These are phyloP conservation scores for Microdochium paspali DNA, from an alignment of 2,329 filamentous ascomycete genomes.

Conservation along the genomic window DNA sequence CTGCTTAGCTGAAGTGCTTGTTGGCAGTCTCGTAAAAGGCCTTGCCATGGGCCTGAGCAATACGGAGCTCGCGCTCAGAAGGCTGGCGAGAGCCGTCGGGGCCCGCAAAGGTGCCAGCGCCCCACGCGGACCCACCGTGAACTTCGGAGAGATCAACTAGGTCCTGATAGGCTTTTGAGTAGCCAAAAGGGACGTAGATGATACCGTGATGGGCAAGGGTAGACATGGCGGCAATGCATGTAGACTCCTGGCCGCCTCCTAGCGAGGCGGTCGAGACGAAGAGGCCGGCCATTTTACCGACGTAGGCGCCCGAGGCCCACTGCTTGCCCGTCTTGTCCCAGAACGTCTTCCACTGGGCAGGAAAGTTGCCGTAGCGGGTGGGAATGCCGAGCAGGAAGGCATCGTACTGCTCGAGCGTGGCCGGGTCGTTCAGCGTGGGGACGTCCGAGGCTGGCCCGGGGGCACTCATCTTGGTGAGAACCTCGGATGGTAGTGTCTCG, in stretches of 20 bases:
- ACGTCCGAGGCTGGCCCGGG: constrained; percentile 63
- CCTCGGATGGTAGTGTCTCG: constrained; percentile 79
- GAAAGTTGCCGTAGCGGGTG: constrained; percentile 95
- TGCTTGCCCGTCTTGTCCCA: constrained; percentile 86
- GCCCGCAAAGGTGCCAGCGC: constrained; percentile 79
- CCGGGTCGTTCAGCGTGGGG: constrained; percentile 49
- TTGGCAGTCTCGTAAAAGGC: constrained; percentile 68
- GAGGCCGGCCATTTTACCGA: constrained; percentile 82
- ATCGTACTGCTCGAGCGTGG: constrained; percentile 65
- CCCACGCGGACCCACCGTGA: constrained; percentile 84
- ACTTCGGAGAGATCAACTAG: constrained; percentile 68
- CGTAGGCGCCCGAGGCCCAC: constrained; percentile 69
- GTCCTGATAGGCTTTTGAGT: constrained; percentile 66
- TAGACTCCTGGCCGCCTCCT: constrained; percentile 91
- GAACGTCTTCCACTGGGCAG: constrained; percentile 87
- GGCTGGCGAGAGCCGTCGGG: constrained; percentile 81
- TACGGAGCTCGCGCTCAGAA: constrained; percentile 59
- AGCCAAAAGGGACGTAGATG: constrained; percentile 92
- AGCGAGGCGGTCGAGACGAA: constrained; percentile 81
- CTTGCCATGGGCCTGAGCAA: constrained; percentile 79
- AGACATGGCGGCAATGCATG: constrained; percentile 69
- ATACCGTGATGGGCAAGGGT: constrained; percentile 90
- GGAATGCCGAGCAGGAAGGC: constrained; percentile 90
- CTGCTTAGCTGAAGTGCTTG: constrained; percentile 53
- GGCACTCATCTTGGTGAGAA: constrained; percentile 86